phyloP scores from a whole-genome alignment of 495 filamentous ascomycete species.

The Glarea lozoyensis region DNA sequence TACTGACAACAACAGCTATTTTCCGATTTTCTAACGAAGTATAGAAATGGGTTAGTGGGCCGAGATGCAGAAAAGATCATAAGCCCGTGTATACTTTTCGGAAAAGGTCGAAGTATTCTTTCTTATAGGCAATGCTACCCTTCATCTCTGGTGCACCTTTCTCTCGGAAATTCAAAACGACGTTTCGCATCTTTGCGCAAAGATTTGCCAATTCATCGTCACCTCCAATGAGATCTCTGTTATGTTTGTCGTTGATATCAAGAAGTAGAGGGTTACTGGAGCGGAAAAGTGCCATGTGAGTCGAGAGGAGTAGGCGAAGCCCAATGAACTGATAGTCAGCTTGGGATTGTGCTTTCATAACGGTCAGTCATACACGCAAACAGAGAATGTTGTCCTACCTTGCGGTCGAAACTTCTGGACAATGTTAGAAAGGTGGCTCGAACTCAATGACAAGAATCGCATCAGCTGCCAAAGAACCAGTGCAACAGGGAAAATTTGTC shows the following conservation, averaged over 20 bases:
- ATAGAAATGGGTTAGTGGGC: no score
- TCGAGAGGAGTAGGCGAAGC: constrained; percentile 10
- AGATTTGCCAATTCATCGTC: constrained; percentile 6
- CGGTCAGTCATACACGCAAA: background rate
- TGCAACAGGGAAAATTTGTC: constrained; percentile 12
- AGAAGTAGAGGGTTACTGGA: constrained; percentile 10
- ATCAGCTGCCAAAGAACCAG: constrained; percentile 12
- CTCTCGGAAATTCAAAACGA: constrained; percentile 8
- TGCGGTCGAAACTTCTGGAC: constrained; percentile 2
- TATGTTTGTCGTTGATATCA: constrained; percentile 10
- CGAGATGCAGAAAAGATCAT: no score
- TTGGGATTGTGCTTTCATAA: constrained; percentile 3
- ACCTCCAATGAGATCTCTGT: constrained; percentile 7
- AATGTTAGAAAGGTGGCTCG: constrained; percentile 10
- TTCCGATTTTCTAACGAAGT: no score
- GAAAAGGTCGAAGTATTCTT: constrained; percentile 13
- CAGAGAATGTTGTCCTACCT: background rate
- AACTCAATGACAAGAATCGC: constrained; percentile 5
- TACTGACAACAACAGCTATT: no score
- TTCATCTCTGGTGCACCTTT: constrained; percentile 12
- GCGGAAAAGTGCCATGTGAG: constrained; percentile 15
- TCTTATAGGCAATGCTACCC: constrained; percentile 14
- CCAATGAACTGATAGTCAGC: constrained; percentile 7
- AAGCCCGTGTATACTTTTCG: constrained; percentile 9
- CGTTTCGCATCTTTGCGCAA: constrained; percentile 6